Conservation (phyloP, 2,329 filamentous ascomycete genomes). For the Pseudocercospora macadamiae region DNA sequence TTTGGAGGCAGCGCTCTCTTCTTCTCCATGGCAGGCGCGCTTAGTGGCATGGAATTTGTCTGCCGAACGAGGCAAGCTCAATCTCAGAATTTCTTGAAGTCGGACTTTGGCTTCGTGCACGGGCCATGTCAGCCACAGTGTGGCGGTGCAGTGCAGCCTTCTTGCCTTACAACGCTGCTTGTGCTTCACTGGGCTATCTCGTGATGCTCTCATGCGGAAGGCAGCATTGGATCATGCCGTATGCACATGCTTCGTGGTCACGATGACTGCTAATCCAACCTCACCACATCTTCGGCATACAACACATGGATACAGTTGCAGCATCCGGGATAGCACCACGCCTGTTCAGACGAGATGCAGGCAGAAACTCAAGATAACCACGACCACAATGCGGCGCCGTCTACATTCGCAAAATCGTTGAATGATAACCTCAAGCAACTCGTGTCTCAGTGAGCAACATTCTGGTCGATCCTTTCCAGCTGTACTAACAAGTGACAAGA, state of each 20-base stretch:
- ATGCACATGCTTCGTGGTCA: background rate
- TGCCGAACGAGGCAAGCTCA: too few species aligned
- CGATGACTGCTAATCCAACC: background rate
- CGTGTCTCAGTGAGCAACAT: background rate
- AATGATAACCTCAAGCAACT: background rate
- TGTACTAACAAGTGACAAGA: constrained; percentile 3
- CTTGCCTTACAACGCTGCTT: background rate
- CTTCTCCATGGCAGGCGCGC: constrained; percentile 41
- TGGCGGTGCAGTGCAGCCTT: background rate
- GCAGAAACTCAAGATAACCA: background rate
- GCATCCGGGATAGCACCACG: background rate
- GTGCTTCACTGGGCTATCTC: background rate
- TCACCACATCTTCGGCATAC: background rate
- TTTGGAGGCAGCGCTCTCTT: constrained; percentile 42
- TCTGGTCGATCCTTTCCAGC: background rate
- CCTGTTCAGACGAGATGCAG: background rate
- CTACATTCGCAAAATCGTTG: background rate
- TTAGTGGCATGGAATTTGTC: too few species aligned
- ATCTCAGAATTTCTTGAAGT: background rate
- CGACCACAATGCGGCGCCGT: too few species aligned
- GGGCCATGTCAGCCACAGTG: background rate
- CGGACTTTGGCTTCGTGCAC: background rate
- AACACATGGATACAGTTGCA: background rate
- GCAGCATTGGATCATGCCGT: background rate
- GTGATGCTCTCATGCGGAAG: background rate